Evolutionary conservation across 2,329 filamentous ascomycete species (phyloP).

Genomic region (Aspergillus glaucus): DNA sequence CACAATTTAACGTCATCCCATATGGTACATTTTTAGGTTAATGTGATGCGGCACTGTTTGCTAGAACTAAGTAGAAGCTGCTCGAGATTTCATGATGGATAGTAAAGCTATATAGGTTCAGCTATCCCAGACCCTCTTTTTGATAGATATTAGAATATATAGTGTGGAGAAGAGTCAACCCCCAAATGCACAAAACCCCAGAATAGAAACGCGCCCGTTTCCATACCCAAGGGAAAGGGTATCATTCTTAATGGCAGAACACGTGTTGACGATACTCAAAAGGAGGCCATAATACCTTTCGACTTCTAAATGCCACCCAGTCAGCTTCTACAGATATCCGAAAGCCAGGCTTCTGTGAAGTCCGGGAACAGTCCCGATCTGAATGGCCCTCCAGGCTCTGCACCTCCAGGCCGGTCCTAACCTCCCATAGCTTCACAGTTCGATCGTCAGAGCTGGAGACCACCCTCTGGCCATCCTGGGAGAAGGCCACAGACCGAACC

Average conservation of each 20-base stretch:
- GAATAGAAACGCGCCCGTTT: background rate
- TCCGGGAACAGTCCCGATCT: background rate
- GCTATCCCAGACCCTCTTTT: no score
- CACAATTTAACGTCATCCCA: no score
- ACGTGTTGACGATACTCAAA: conserved; percentile 1
- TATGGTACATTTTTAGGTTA: no score
- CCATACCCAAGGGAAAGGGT: background rate
- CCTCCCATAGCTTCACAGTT: background rate
- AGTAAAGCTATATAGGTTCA: no score
- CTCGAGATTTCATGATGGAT: no score
- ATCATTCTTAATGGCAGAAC: background rate
- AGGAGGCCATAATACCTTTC: conserved; percentile 8
- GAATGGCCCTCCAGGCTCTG: background rate
- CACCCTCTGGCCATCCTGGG: background rate
- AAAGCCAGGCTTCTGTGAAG: conserved; percentile 1
- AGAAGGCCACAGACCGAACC: background rate
- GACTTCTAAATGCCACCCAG: conserved; percentile 5
- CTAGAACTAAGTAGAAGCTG: no score
- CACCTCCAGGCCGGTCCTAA: background rate
- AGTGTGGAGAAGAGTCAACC: background rate
- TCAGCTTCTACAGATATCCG: conserved; percentile 13
- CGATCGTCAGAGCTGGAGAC: background rate
- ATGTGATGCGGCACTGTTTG: no score
- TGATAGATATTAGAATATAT: no score
- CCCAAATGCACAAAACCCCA: background rate